Base-by-base conservation (phyloP, 1,284 basidiomycete species). In the Cryptococcus sp. region DNA sequence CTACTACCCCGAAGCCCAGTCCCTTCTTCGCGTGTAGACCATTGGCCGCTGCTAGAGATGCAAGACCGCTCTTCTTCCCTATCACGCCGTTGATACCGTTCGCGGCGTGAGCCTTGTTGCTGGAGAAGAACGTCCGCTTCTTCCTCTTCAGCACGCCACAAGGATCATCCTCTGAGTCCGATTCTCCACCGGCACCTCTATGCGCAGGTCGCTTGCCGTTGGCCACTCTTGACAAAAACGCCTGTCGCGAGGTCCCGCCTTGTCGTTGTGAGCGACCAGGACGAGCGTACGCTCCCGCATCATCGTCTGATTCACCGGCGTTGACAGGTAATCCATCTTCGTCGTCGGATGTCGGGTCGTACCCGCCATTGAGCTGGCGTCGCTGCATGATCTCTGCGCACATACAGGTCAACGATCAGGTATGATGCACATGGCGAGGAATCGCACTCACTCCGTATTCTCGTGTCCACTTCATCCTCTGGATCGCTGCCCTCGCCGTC, bases 401-500 rank as follows among this genome's bases (percentile, higher is more conserved):
- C 2, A 6, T n/a, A 40, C 48, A 46, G n/a, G 16, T 31, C 7
- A 44, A 39, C 8, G 27, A 46, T 19, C 13, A 38, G 15, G 13
- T 31, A 19, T 16, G 15, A 19, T 50, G 47, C 44, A 13, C 17
- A 39, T 25, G 45, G 13, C 19, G 50, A 46, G 8, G 45, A 35
- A 40, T 3, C 8, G 3, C 0, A 68, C 75, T 62, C 62, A 78
- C 77, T 75, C 57, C 70, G 68, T 39, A 80, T 68, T 40, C 74
- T 63, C 31, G 65, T 59, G 45, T 80, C 78, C n/a, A 78, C 61
- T 49, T 78, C 77, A 50, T 73, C 74, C 52, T 79, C 78, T 5
- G 76, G 70, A 53, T 78, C 78, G 20, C 67, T 70, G 20, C 69
- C 61, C 10, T 76, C 77, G n/a, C 66, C 74, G 3, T 72, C 65